These are phyloP conservation scores for Pythium phragmitis DNA, from an alignment of 352 stramenopile species.

Conservation along the genomic window DNA sequence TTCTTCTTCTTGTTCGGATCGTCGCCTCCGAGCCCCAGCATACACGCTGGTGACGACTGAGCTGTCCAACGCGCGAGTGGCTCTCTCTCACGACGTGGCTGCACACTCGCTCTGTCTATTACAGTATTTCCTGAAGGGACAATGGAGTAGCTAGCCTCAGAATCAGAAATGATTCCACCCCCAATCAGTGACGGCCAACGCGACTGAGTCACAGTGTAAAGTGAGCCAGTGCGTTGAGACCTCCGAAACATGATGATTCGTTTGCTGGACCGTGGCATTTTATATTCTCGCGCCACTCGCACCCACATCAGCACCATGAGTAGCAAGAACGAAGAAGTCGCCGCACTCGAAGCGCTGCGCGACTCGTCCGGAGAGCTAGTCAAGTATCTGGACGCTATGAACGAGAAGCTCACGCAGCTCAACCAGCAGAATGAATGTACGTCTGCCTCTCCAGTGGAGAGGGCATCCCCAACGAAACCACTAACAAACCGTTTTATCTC, in stretches of 20 bases:
- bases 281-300: constrained; percentile 16
- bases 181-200: constrained; percentile 12
- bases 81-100: not conserved
- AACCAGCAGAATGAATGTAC: constrained; percentile 83
- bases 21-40: constrained; percentile 45
- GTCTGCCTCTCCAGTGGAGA: constrained; percentile 11
- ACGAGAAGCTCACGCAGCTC: constrained; percentile 68
- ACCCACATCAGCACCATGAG: constrained; percentile 18
- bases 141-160: constrained; percentile 1
- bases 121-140: constrained; percentile 2
- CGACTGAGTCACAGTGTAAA: constrained; percentile 10
- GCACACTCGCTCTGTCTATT: not conserved
- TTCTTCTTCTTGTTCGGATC: constrained; percentile 58
- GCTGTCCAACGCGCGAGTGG: constrained; percentile 12
- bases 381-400: constrained; percentile 71
- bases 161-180: constrained; percentile 16
- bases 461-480: not conserved
- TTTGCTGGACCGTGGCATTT: constrained; percentile 7
- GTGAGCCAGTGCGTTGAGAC: constrained; percentile 21
- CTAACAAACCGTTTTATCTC: not conserved
- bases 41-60: constrained; percentile 23
- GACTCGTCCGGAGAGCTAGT: constrained; percentile 78
- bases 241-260: constrained; percentile 16
- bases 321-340: constrained; percentile 74
- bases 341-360: constrained; percentile 72